Conservation (phyloP, 768 basidiomycete species). For the Chalciporus sphaerocephalus region DNA sequence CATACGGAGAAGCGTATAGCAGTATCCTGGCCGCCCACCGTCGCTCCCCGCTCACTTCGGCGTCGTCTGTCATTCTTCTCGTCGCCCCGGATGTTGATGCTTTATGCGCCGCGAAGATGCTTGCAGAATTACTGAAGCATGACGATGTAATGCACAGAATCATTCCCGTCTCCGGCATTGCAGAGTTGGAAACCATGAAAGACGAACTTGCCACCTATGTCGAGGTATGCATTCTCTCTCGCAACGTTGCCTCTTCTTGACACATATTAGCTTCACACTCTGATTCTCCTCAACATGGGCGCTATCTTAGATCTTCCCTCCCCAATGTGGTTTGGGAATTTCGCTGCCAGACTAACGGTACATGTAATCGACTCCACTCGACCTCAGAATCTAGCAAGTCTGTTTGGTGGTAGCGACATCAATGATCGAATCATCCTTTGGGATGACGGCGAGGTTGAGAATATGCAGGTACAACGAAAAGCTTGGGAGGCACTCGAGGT, state of each 20-base stretch:
- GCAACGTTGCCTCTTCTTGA: not conserved
- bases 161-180: constrained; percentile 83
- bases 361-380: constrained; percentile 95
- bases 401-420: constrained; percentile 69
- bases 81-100: constrained; percentile 92
- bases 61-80: constrained; percentile 79
- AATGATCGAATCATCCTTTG: constrained; percentile 80
- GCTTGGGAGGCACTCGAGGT: constrained; percentile 87
- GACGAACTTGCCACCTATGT: constrained; percentile 61
- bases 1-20: constrained; percentile 71
- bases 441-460: constrained; percentile 83
- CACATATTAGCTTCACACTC: constrained; percentile 65
- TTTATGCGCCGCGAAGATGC: constrained; percentile 85
- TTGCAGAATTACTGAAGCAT: constrained; percentile 83
- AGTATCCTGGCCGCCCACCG: constrained; percentile 69
- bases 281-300: constrained; percentile 92
- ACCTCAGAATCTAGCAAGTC: constrained; percentile 82
- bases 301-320: constrained; percentile 79
- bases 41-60: constrained; percentile 69
- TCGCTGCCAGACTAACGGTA: constrained; percentile 56
- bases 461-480: constrained; percentile 63
- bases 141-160: constrained; percentile 91
- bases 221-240: constrained; percentile 48
- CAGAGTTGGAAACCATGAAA: constrained; percentile 63
- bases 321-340: constrained; percentile 71